A percentile compares a stretch with the other conserved stretches of the same genome.
Evolutionary conservation across 805 yeast species (phyloP).

Genomic region (Millerago galiae): DNA sequence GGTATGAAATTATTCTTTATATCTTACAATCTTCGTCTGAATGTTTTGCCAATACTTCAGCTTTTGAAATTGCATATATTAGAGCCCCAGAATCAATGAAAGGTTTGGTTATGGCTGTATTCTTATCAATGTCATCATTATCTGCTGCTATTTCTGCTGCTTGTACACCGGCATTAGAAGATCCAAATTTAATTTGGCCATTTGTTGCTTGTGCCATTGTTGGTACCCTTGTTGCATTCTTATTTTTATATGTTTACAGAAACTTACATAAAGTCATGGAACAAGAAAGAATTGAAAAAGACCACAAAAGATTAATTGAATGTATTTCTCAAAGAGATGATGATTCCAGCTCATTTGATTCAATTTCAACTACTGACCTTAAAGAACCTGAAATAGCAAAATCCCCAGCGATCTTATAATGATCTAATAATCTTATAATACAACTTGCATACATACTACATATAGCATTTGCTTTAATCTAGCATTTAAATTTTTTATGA

Average conservation of each 20-base stretch:
- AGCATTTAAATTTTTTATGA: too few species aligned
- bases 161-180: constrained; percentile 54
- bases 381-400: too few species aligned
- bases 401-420: too few species aligned
- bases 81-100: constrained; percentile 61
- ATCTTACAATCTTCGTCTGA: constrained; percentile 66
- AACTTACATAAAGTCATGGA: constrained; percentile 13
- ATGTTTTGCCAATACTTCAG: constrained; percentile 71
- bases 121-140: constrained; percentile 61
- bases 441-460: too few species aligned
- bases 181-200: constrained; percentile 66
- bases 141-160: constrained; percentile 75
- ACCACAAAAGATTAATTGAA: too few species aligned
- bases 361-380: too few species aligned
- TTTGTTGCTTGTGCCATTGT: constrained; percentile 56
- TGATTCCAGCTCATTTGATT: too few species aligned
- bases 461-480: too few species aligned
- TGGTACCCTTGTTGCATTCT: constrained; percentile 48
- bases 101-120: constrained; percentile 40
- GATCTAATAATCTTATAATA: too few species aligned
- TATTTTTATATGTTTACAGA: constrained; percentile 35
- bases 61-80: constrained; percentile 75
- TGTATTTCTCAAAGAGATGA: too few species aligned
- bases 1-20: constrained; percentile 59
- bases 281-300: constrained; percentile 6